Evolutionary conservation across 2,329 filamentous ascomycete genomes (phyloP).

Genomic region (Shiraia sp.): DNA sequence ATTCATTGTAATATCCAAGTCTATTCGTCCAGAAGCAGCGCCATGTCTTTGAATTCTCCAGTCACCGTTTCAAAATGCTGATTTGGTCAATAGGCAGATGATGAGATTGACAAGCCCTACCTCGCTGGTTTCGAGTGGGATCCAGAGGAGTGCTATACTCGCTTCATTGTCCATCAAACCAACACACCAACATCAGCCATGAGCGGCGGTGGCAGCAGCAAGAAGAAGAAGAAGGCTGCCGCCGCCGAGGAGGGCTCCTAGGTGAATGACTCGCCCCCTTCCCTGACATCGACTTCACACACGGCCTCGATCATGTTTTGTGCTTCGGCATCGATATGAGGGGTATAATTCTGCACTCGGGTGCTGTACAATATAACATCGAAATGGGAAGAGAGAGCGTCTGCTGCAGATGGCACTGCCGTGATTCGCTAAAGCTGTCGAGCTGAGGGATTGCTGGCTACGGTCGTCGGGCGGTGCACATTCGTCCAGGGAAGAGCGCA

Average conservation of each 20-base stretch:
- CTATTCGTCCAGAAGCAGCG: no score
- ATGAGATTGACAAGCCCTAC: slow-evolving; percentile 85
- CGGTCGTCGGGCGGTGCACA: slow-evolving; percentile 16
- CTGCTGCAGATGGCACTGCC: slow-evolving; percentile 20
- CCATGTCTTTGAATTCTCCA: not conserved
- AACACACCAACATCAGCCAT: slow-evolving; percentile 54
- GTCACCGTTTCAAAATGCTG: slow-evolving; percentile 13
- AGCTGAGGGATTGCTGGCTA: slow-evolving; percentile 17
- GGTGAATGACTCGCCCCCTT: slow-evolving; percentile 45
- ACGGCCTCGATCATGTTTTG: slow-evolving; percentile 24
- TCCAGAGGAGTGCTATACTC: slow-evolving; percentile 87
- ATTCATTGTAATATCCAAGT: not conserved
- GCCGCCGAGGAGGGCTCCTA: slow-evolving; percentile 28
- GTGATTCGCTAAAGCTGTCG: slow-evolving; percentile 16
- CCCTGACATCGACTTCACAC: slow-evolving; percentile 37
- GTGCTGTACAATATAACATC: slow-evolving; percentile 32
- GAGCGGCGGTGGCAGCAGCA: slow-evolving; percentile 50
- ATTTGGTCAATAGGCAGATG: slow-evolving; percentile 64
- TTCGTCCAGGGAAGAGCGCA: slow-evolving; percentile 23
- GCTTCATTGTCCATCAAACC: slow-evolving; percentile 83
- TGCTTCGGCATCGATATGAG: slow-evolving; percentile 27
- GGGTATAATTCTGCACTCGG: slow-evolving; percentile 26
- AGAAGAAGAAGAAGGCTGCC: slow-evolving; percentile 46
- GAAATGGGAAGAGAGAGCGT: slow-evolving; percentile 42
- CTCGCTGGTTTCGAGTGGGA: slow-evolving; percentile 97